Evolutionary conservation across 106 monocot species (phyloP).

Genomic region (Gastrodia elata): DNA sequence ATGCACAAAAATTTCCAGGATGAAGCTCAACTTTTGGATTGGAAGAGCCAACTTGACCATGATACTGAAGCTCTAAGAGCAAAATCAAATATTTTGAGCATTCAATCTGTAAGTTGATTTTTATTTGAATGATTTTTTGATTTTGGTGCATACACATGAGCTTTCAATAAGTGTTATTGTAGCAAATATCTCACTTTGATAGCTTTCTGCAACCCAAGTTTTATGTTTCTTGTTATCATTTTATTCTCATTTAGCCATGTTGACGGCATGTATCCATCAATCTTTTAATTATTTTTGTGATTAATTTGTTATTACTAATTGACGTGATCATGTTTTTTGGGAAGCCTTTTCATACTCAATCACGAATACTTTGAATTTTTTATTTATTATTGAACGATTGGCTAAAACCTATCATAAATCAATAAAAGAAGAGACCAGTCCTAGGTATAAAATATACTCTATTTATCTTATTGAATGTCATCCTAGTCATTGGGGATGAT

Average conservation of each 20-base stretch:
- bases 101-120: conserved; percentile 63
- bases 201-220: not conserved
- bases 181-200: not conserved
- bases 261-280: not conserved
- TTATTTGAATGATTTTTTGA: not conserved
- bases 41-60: conserved; percentile 75
- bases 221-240: not conserved
- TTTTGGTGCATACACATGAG: not conserved
- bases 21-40: conserved; percentile 62
- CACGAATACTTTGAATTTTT: not conserved
- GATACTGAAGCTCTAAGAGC: conserved; percentile 90
- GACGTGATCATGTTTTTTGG: not conserved
- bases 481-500: too few species aligned
- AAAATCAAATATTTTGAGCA: conserved; percentile 65
- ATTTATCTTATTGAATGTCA: too few species aligned
- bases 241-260: not conserved
- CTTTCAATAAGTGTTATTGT: not conserved
- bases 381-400: not conserved
- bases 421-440: too few species aligned
- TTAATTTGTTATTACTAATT: not conserved
- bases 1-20: conserved; percentile 38
- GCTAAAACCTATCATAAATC: too few species aligned
- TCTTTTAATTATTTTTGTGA: not conserved
- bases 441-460: too few species aligned
- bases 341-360: not conserved